These are phyloP conservation scores for Carex parvula DNA, from an alignment of 176 grass and related monocot species.

Conservation along the genomic window DNA sequence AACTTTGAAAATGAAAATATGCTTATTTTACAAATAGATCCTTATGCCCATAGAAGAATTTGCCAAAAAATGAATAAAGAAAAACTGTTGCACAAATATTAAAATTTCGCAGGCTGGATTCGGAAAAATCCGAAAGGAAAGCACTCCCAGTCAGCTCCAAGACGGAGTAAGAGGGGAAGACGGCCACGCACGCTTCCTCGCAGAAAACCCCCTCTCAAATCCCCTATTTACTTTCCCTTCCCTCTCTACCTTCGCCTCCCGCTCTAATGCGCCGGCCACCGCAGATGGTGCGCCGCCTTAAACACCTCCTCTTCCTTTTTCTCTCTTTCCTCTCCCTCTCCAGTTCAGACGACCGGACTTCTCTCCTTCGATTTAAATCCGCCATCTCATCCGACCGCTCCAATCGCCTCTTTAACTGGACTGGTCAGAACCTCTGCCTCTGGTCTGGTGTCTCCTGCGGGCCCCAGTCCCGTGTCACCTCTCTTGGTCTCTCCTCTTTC, in stretches of 20 bases:
- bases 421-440: constrained; percentile 43
- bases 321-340: neutral
- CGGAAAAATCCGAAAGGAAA: neutral
- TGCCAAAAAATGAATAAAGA: neutral
- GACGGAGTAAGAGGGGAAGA: constrained; percentile 25
- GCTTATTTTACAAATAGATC: too few relatives aligned
- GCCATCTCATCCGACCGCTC: constrained; percentile 45
- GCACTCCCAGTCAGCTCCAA: neutral
- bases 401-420: constrained; percentile 54
- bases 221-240: neutral
- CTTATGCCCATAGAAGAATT: too few relatives aligned
- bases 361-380: constrained; percentile 58
- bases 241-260: neutral
- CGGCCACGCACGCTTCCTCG: constrained; percentile 12
- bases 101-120: neutral
- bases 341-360: constrained; percentile 32
- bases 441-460: constrained; percentile 73
- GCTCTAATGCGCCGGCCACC: constrained; percentile 29
- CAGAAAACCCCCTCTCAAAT: constrained; percentile 15
- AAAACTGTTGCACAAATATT: neutral
- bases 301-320: constrained; percentile 18
- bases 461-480: constrained; percentile 38
- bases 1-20: too few relatives aligned
- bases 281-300: constrained; percentile 21
- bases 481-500: constrained; percentile 51